phyloP scores from a whole-genome alignment of 2,329 filamentous ascomycete species.

The Fusarium sp. region DNA sequence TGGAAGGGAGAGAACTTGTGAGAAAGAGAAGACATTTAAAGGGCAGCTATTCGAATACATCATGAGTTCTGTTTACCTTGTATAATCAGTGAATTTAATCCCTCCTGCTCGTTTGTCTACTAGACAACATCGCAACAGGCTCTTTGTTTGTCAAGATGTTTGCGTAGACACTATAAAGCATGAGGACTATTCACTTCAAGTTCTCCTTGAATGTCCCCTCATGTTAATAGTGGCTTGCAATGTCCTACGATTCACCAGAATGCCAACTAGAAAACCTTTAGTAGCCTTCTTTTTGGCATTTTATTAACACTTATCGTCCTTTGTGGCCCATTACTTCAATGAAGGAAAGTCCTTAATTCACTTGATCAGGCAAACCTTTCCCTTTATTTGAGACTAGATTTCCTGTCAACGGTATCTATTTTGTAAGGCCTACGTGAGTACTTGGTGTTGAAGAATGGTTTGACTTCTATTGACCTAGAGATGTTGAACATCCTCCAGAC shows the following conservation, averaged over 20 bases:
- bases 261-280: too few relatives aligned
- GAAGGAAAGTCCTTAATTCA: too few relatives aligned
- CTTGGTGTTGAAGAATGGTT: too few relatives aligned
- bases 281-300: too few relatives aligned
- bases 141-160: not conserved
- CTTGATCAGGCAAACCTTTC: too few relatives aligned
- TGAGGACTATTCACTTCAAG: accelerated
- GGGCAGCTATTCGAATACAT: not conserved
- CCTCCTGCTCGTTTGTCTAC: not conserved
- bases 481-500: too few relatives aligned
- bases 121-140: not conserved
- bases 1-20: not conserved
- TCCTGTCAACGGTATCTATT: too few relatives aligned
- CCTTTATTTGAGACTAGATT: too few relatives aligned
- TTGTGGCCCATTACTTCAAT: too few relatives aligned
- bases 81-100: accelerated
- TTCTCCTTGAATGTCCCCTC: accelerated
- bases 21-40: not conserved
- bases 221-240: accelerated
- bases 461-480: too few relatives aligned
- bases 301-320: too few relatives aligned
- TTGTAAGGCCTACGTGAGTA: too few relatives aligned
- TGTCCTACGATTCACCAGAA: accelerated
- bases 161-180: not conserved
- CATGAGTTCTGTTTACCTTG: not conserved